Evolutionary conservation across 148 eudicot genomes (phyloP).

Genomic region (Bassia scoparia): DNA sequence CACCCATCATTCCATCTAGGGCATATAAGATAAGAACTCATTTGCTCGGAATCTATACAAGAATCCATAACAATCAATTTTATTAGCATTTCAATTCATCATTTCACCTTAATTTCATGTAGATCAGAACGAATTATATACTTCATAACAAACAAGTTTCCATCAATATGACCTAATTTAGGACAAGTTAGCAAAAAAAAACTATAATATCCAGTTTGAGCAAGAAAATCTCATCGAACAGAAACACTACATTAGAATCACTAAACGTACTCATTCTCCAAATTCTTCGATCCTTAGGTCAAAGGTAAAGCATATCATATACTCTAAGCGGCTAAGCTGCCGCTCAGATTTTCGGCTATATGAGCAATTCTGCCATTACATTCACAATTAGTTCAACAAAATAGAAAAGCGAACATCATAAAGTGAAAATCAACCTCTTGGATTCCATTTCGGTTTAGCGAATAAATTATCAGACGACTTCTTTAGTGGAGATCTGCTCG

Average conservation of each 20-base stretch:
- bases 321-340: too few relatives aligned
- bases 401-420: not conserved
- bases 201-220: too few relatives aligned
- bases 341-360: too few relatives aligned
- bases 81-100: not conserved
- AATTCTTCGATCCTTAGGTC: not conserved
- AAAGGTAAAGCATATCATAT: too few relatives aligned
- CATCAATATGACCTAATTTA: not conserved
- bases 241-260: too few relatives aligned
- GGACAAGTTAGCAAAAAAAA: not conserved
- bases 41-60: constrained; percentile 52
- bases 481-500: constrained; percentile 34
- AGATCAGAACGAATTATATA: not conserved
- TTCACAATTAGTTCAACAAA: not conserved
- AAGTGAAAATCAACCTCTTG: constrained; percentile 35
- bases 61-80: not conserved
- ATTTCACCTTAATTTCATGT: not conserved
- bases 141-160: not conserved
- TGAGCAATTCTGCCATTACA: not conserved
- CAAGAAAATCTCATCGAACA: too few relatives aligned
- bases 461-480: constrained; percentile 45
- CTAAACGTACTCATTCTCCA: not conserved
- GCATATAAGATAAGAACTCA: constrained; percentile 62
- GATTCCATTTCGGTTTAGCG: constrained; percentile 68
- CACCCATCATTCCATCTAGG: constrained; percentile 39